Conservation (phyloP, 805 yeast genomes). For the Suhomyces sp. region DNA sequence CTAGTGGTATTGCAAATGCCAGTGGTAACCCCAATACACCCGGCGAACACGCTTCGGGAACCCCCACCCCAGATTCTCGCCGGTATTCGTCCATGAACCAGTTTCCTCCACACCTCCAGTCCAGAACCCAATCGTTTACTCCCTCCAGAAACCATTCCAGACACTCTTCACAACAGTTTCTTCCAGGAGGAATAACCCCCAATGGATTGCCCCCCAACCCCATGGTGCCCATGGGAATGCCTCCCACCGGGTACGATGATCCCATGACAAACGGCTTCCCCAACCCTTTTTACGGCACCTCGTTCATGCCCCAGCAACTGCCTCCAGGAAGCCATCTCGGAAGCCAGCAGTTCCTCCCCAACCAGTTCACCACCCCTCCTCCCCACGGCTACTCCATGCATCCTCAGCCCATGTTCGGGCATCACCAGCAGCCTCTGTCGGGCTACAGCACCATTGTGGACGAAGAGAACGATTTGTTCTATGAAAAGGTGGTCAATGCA, state of each 20-base stretch:
- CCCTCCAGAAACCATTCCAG: conserved; percentile 7
- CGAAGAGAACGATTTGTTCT: conserved; percentile 16
- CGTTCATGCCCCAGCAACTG: conserved; percentile 6
- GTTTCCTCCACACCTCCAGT: not conserved
- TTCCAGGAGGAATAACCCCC: conserved; percentile 6
- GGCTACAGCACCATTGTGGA: conserved; percentile 21
- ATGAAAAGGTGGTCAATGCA: conserved; percentile 9
- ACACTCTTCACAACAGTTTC: conserved; percentile 8
- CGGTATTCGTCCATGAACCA: not conserved
- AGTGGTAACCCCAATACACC: not conserved
- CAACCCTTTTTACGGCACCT: conserved; percentile 9
- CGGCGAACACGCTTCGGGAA: conserved; percentile 2
- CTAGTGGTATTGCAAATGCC: not conserved
- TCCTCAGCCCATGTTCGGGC: conserved; percentile 5
- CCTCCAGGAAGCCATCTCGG: conserved; percentile 6
- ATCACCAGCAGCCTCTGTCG: conserved; percentile 13
- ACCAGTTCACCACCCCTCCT: conserved; percentile 10
- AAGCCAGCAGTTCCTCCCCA: conserved; percentile 5
- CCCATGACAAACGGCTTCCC: too few species aligned
- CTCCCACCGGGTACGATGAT: too few species aligned
- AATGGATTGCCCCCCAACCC: not conserved
- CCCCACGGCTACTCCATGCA: conserved; percentile 2
- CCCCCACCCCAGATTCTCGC: not conserved
- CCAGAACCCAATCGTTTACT: conserved; percentile 2
- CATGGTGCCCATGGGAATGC: too few species aligned